Evolutionary conservation across 148 eudicot species (phyloP).

Genomic region (Camellia granthamiana): DNA sequence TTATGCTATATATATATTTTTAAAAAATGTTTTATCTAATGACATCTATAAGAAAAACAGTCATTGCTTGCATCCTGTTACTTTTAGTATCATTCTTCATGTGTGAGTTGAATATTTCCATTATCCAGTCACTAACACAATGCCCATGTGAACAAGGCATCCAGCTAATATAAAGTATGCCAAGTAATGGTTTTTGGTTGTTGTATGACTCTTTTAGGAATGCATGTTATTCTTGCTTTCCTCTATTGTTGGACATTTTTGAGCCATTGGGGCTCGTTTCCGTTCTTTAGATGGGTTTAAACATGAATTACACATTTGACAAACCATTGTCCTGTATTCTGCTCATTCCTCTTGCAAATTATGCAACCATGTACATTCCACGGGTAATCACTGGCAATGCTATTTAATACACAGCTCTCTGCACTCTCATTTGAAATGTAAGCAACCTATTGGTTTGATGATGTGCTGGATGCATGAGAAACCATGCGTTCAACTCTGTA

Average conservation of each 20-base stretch:
- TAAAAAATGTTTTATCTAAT: too few species aligned
- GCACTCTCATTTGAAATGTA: not conserved
- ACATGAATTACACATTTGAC: not conserved
- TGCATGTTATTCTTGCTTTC: not conserved
- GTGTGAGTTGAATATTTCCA: not conserved
- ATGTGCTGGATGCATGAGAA: not conserved
- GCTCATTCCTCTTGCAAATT: not conserved
- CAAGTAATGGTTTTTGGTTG: not conserved
- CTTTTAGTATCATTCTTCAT: not conserved
- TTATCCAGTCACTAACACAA: not conserved
- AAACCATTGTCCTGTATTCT: not conserved
- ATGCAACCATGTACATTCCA: not conserved
- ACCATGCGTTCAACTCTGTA: not conserved
- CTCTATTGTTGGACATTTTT: not conserved
- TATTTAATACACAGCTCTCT: not conserved
- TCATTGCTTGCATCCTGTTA: not conserved
- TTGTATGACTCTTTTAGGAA: not conserved
- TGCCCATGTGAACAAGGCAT: not conserved
- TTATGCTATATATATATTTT: too few species aligned
- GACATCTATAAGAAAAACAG: too few species aligned
- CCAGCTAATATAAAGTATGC: not conserved
- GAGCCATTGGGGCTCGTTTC: not conserved
- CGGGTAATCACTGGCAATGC: not conserved
- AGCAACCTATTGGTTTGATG: not conserved
- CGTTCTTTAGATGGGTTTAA: not conserved